Conservation (phyloP, 768 basidiomycete species). For the Royoungia palumana region DNA sequence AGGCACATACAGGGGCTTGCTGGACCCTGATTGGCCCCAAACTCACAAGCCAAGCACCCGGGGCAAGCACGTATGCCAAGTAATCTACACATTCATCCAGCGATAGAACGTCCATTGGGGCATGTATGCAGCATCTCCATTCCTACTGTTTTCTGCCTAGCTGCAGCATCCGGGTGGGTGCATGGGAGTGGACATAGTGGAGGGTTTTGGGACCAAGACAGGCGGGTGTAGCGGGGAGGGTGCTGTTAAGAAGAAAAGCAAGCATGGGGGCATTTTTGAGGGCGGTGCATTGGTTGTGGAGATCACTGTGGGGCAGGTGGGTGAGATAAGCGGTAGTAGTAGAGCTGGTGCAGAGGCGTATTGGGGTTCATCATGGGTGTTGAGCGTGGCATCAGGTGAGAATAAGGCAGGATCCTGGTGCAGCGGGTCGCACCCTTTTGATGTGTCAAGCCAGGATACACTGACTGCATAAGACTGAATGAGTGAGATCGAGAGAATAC, state of each 20-base stretch:
- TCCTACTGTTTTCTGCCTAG: slow-evolving; percentile 49
- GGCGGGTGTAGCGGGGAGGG: slow-evolving; percentile 73
- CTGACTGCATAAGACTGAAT: slow-evolving; percentile 12
- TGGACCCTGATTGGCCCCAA: slow-evolving; percentile 36
- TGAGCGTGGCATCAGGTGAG: slow-evolving; percentile 22
- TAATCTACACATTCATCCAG: slow-evolving; percentile 62
- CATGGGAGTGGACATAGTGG: slow-evolving; percentile 55
- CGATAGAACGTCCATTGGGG: slow-evolving; percentile 32
- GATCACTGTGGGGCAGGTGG: slow-evolving; percentile 80
- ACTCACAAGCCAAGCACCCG: slow-evolving; percentile 72
- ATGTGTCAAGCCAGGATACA: slow-evolving; percentile 15
- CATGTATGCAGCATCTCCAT: slow-evolving; percentile 46
- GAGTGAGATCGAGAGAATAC: slow-evolving; percentile 16
- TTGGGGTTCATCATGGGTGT: slow-evolving; percentile 27
- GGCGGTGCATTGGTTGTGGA: slow-evolving; percentile 84
- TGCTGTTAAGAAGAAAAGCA: slow-evolving; percentile 66
- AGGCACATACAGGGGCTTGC: slow-evolving; percentile 46
- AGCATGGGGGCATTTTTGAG: slow-evolving; percentile 80
- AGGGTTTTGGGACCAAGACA: slow-evolving; percentile 65
- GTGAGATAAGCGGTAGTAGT: slow-evolving; percentile 55
- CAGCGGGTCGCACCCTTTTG: background rate
- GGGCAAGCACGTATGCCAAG: slow-evolving; percentile 55
- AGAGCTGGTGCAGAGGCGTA: slow-evolving; percentile 14
- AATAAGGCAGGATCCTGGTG: background rate
- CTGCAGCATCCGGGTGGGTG: slow-evolving; percentile 40